Base-by-base conservation (phyloP, 805 yeast genomes). In the Nematodospora valgi region DNA sequence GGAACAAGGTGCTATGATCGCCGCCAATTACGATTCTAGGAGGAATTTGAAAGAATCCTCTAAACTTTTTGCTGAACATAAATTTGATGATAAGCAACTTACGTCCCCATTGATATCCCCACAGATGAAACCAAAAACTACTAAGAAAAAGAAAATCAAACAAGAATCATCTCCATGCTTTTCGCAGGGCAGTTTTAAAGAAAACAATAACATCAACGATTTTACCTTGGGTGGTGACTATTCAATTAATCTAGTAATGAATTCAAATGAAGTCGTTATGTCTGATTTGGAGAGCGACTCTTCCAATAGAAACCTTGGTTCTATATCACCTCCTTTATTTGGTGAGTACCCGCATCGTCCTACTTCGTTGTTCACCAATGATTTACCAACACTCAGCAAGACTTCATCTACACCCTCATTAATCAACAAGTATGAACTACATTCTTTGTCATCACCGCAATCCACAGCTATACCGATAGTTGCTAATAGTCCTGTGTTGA, bases 1-100 rank as follows among this genome's bases (percentile, higher is more conserved):
- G 74, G 73, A 68, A 34, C 54, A 54, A 24, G 72, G 70, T 4
- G 67, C 71, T 2, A 32, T 52, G 19, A 62, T 68, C 17, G 74
- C 73, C 21, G 70, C 72, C 4, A 58, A 54, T 31, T 47, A 56
- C 34, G 46, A 48, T 27, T 48, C 53, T 18, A 44, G 47, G 10
- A 39, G 40, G 13, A 60, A 57, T 21, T 41, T 60, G 11, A 46
- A 45, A 6, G 34, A 39, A 13, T 59, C 61, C 11, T 41, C 65
- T 3, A 48, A 46, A 31, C 48, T 54, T 27, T 68, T 67, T 49
- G 64, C 65, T 5, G 54, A 56, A 15, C 70, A 64, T 44, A 46
- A 40, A 34, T 26, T 13, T 7, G 25, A 17, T 13, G 10, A 27
- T 17, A 12, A 25, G 23, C 18, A 19, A 10, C 11, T 28, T 6